Evolutionary conservation across 2,329 filamentous ascomycete genomes (phyloP).

Genomic region (Colletotrichum euphorbiae): DNA sequence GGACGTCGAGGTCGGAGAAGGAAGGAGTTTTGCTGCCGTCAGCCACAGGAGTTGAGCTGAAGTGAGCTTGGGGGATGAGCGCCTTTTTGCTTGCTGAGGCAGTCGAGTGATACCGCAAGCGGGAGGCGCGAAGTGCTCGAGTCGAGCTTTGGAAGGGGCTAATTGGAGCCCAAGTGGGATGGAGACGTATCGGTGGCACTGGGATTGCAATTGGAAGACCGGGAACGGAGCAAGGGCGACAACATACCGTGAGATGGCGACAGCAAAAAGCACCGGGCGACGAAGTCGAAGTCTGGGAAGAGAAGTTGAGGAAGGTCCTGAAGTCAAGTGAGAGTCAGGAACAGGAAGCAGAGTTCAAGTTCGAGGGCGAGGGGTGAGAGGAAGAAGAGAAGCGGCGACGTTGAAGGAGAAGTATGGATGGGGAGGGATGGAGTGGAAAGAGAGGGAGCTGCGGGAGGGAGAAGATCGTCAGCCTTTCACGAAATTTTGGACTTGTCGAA

Average conservation of each 20-base stretch:
- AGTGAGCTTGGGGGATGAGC: background rate
- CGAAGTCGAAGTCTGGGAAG: slow-evolving; percentile 36
- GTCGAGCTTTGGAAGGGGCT: slow-evolving; percentile 25
- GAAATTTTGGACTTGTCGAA: slow-evolving; percentile 42
- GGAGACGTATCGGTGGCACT: slow-evolving; percentile 12
- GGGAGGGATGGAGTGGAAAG: slow-evolving; percentile 39
- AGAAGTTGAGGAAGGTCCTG: slow-evolving; percentile 35
- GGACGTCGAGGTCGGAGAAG: background rate
- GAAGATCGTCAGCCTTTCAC: slow-evolving; percentile 43
- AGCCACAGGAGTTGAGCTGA: slow-evolving; percentile 13
- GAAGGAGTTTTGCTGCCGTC: slow-evolving; percentile 1
- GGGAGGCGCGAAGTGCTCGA: slow-evolving; percentile 14
- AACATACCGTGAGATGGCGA: slow-evolving; percentile 35
- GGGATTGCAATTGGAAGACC: slow-evolving; percentile 17
- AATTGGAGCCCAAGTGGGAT: slow-evolving; percentile 7
- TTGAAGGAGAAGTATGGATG: slow-evolving; percentile 40
- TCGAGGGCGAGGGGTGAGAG: slow-evolving; percentile 36
- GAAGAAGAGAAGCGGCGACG: slow-evolving; percentile 39
- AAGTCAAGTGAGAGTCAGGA: slow-evolving; percentile 39
- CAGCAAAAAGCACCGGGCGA: slow-evolving; percentile 32
- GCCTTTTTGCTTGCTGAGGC: slow-evolving; percentile 5
- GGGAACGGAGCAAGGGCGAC: background rate
- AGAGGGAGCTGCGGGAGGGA: slow-evolving; percentile 39
- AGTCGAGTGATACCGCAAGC: slow-evolving; percentile 35
- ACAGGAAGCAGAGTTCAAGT: slow-evolving; percentile 10